Conservation (phyloP, 2,329 filamentous ascomycete species). For the Helicocarpus griseus region DNA sequence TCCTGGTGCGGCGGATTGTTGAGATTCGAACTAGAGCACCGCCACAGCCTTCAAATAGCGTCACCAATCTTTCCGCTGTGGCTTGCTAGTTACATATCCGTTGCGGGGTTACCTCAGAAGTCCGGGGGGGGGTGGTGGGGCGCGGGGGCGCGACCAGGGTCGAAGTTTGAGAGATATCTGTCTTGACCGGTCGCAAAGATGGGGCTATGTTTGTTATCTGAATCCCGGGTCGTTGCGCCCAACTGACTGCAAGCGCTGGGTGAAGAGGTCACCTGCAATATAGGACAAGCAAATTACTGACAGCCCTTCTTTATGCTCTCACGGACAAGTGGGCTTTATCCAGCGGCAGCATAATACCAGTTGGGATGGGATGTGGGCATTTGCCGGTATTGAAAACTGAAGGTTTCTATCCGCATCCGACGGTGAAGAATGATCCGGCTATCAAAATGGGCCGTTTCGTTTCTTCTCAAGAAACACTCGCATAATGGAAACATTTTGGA, state of each 20-base stretch:
- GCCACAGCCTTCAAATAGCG: neutral
- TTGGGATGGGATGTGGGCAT: no score
- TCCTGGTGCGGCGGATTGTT: neutral
- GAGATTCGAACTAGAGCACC: neutral
- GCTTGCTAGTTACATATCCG: neutral
- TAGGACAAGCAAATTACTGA: neutral
- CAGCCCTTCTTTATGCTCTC: neutral
- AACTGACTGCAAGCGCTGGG: neutral
- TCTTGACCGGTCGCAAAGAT: neutral
- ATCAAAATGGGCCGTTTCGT: no score
- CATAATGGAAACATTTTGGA: no score
- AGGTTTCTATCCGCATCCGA: neutral
- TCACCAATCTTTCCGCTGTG: neutral
- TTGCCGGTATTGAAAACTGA: neutral
- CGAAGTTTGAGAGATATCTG: neutral
- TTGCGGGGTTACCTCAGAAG: neutral
- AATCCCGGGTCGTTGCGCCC: neutral
- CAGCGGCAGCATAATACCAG: neutral
- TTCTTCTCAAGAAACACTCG: no score
- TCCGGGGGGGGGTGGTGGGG: neutral
- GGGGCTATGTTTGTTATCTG: neutral
- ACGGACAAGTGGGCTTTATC: neutral
- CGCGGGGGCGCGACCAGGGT: neutral
- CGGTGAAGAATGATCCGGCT: no score
- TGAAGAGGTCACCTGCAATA: neutral